These are phyloP conservation scores for Epichloe elymi DNA, from an alignment of 2,329 filamentous ascomycete species.

Conservation along the genomic window DNA sequence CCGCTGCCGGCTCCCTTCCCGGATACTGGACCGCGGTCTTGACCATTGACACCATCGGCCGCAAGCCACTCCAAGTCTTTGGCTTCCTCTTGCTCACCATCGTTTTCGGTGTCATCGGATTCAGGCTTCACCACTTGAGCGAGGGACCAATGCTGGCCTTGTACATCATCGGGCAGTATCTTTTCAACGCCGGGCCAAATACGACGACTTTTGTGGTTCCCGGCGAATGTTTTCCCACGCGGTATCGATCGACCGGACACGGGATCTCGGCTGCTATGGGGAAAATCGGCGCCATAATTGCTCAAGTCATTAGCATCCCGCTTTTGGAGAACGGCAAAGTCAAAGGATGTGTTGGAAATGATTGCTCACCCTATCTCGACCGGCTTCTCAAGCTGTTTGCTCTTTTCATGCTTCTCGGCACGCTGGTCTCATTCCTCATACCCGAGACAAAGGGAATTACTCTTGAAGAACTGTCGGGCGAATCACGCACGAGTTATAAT, in stretches of 20 bases:
- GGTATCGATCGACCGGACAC: conserved; percentile 49
- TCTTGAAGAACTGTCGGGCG: conserved; percentile 56
- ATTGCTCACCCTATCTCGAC: conserved; percentile 48
- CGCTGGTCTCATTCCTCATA: conserved; percentile 55
- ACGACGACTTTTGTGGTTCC: conserved; percentile 54
- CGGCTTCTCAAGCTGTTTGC: conserved; percentile 68
- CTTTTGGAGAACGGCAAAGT: conserved; percentile 44
- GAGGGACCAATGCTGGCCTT: conserved; percentile 41
- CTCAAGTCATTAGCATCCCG: conserved; percentile 51
- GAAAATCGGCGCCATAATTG: conserved; percentile 55
- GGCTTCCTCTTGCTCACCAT: conserved; percentile 49
- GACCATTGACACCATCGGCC: conserved; percentile 60
- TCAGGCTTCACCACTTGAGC: conserved; percentile 37
- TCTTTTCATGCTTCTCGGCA: conserved; percentile 65
- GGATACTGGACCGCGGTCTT: conserved; percentile 70
- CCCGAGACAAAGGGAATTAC: conserved; percentile 66
- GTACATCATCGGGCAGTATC: conserved; percentile 52
- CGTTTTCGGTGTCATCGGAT: conserved; percentile 50
- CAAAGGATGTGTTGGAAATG: conserved; percentile 32
- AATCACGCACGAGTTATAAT: conserved; percentile 47
- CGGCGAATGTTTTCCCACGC: conserved; percentile 51
- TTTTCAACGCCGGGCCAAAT: conserved; percentile 55
- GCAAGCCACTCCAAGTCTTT: conserved; percentile 59
- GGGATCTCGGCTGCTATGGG: conserved; percentile 53
- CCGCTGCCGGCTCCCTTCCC: conserved; percentile 64